Evolutionary conservation across 129 eudicot genomes (phyloP).

Genomic region (Pittosporum tobira): DNA sequence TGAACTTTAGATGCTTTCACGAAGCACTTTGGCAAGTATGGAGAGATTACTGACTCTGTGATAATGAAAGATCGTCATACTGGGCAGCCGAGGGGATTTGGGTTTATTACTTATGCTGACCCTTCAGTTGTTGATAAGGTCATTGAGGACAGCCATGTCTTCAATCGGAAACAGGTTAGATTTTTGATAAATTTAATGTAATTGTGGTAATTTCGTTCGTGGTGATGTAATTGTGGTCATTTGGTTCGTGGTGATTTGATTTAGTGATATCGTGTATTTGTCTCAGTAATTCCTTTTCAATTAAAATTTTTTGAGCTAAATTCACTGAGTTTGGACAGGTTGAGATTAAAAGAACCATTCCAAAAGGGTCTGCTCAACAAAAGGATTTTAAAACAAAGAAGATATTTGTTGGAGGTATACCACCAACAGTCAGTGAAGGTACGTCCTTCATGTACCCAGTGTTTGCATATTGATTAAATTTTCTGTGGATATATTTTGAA

Average conservation of each 20-base stretch:
- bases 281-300: neutral
- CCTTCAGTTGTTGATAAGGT: slow-evolving; percentile 29
- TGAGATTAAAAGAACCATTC: slow-evolving; percentile 33
- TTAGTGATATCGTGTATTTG: no score
- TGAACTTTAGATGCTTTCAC: slow-evolving; percentile 13
- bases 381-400: slow-evolving; percentile 36
- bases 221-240: neutral
- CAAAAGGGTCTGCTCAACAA: slow-evolving; percentile 25
- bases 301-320: neutral
- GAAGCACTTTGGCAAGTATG: slow-evolving; percentile 30
- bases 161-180: slow-evolving; percentile 27
- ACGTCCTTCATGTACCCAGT: neutral
- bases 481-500: neutral
- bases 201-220: neutral
- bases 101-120: slow-evolving; percentile 31
- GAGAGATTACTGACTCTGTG: slow-evolving; percentile 31
- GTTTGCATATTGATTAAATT: neutral
- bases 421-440: slow-evolving; percentile 23
- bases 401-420: slow-evolving; percentile 34
- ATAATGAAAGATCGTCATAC: slow-evolving; percentile 31
- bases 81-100: slow-evolving; percentile 33
- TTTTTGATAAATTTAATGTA: neutral
- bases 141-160: slow-evolving; percentile 26
- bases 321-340: slow-evolving; percentile 11
- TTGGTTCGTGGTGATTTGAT: neutral